Evolutionary conservation across 768 basidiomycete genomes (phyloP).

Genomic region (Trametes cubensis): DNA sequence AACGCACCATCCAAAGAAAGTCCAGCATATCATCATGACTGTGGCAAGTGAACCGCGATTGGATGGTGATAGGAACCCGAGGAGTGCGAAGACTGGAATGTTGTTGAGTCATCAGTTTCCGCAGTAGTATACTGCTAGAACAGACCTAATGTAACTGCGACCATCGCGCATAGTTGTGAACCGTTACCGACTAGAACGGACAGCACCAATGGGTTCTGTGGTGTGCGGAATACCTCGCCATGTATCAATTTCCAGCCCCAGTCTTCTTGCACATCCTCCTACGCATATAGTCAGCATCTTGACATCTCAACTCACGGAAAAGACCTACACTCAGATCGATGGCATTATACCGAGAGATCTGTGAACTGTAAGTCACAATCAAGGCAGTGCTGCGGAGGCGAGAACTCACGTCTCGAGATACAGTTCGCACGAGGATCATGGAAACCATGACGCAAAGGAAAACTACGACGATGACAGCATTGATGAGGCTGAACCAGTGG

Average conservation of each 20-base stretch:
- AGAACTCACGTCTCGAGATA: conserved; percentile 78
- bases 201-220: conserved; percentile 72
- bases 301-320: background rate
- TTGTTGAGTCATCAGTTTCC: background rate
- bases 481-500: conserved; percentile 95
- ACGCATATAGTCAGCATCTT: conserved; percentile 11
- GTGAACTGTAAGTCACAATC: conserved; percentile 10
- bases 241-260: conserved; percentile 99
- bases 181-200: conserved; percentile 92
- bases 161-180: conserved; percentile 84
- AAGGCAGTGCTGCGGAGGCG: background rate
- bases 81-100: conserved; percentile 76
- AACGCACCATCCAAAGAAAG: conserved; percentile 81
- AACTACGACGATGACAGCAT: conserved; percentile 87
- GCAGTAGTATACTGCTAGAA: background rate
- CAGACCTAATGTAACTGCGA: conserved; percentile 79
- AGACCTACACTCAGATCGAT: conserved; percentile 80
- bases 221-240: conserved; percentile 92
- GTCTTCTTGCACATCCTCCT: conserved; percentile 97
- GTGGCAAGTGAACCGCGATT: conserved; percentile 94
- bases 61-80: conserved; percentile 94
- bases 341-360: conserved; percentile 94
- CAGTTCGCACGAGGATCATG: conserved; percentile 84
- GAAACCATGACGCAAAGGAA: conserved; percentile 94
- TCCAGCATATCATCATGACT: conserved; percentile 94